phyloP scores from a whole-genome alignment of 805 yeast species.

The Metschnikowia rubicola region DNA sequence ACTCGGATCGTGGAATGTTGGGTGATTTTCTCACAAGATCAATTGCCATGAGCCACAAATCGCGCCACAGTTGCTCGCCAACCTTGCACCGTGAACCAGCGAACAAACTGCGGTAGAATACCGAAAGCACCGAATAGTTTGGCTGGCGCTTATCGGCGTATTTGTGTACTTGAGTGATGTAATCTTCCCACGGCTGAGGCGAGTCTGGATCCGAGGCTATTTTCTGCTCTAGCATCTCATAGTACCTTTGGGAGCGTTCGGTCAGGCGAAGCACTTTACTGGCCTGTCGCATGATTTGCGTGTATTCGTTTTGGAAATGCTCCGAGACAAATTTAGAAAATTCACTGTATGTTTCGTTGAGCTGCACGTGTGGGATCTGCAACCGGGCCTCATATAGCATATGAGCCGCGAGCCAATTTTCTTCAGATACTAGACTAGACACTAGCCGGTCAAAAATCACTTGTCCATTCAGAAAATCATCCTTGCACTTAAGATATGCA shows the following conservation, averaged over 20 bases:
- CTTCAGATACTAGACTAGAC: constrained; percentile 1
- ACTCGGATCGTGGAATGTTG: no score
- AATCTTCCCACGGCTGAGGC: constrained; percentile 28
- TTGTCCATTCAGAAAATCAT: constrained; percentile 24
- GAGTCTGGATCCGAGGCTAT: constrained; percentile 16
- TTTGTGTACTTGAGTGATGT: constrained; percentile 27
- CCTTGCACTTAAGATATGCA: constrained; percentile 22
- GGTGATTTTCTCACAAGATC: neutral
- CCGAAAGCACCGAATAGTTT: neutral
- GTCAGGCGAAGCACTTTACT: constrained; percentile 28
- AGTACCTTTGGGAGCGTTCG: constrained; percentile 22
- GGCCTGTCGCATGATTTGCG: constrained; percentile 34
- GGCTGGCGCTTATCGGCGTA: constrained; percentile 10
- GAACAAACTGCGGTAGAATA: constrained; percentile 26
- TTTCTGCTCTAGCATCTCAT: constrained; percentile 35
- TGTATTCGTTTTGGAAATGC: constrained; percentile 27
- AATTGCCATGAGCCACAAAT: constrained; percentile 5
- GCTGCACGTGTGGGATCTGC: constrained; percentile 35
- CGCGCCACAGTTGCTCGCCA: constrained; percentile 7
- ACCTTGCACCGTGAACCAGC: constrained; percentile 2
- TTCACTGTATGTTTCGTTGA: constrained; percentile 38
- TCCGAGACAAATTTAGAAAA: constrained; percentile 41
- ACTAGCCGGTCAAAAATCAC: constrained; percentile 21
- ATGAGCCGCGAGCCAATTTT: constrained; percentile 19
- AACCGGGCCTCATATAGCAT: constrained; percentile 31